Conservation (phyloP, 108 stramenopile genomes). For the Hondaea fermentalgiana region DNA sequence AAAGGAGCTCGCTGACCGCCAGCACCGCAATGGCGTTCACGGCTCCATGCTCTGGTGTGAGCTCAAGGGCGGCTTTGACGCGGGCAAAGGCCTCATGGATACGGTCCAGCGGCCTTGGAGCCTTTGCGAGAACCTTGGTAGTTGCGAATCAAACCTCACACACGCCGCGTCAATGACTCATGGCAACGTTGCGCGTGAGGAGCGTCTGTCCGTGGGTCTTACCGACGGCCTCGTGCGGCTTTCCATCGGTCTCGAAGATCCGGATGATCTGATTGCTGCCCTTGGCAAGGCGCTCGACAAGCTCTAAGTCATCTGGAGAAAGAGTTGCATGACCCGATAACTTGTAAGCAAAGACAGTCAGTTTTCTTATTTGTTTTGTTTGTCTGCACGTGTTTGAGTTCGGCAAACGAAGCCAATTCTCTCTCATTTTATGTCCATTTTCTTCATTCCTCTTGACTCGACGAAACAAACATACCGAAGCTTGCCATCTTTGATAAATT, state of each 20-base stretch:
- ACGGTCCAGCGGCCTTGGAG: slow-evolving; percentile 66
- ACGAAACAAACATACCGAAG: no score
- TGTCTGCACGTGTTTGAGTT: no score
- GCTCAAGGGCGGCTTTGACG: slow-evolving; percentile 57
- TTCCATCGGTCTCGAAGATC: slow-evolving; percentile 22
- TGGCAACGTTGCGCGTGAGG: slow-evolving; percentile 64
- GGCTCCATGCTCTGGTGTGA: slow-evolving; percentile 77
- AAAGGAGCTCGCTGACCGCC: slow-evolving; percentile 65
- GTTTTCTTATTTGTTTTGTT: no score
- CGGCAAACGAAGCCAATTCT: no score
- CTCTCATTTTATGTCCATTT: no score
- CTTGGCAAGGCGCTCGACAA: slow-evolving; percentile 38
- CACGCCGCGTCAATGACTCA: slow-evolving; percentile 75
- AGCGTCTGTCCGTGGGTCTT: slow-evolving; percentile 67
- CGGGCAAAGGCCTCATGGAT: slow-evolving; percentile 68
- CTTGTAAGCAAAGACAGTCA: no score
- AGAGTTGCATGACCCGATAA: no score
- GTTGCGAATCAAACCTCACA: slow-evolving; percentile 67
- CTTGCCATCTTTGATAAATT: no score
- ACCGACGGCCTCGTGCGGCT: slow-evolving; percentile 54
- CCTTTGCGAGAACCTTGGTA: slow-evolving; percentile 69
- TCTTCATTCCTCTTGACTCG: no score
- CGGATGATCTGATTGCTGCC: slow-evolving; percentile 1
- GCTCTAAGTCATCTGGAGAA: background rate
- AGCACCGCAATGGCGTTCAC: slow-evolving; percentile 61